Percentiles rank a stretch among this genome's conserved stretches.
phyloP scores from a whole-genome alignment of 805 yeast genomes.

The Metschnikowia kunwiensis region DNA sequence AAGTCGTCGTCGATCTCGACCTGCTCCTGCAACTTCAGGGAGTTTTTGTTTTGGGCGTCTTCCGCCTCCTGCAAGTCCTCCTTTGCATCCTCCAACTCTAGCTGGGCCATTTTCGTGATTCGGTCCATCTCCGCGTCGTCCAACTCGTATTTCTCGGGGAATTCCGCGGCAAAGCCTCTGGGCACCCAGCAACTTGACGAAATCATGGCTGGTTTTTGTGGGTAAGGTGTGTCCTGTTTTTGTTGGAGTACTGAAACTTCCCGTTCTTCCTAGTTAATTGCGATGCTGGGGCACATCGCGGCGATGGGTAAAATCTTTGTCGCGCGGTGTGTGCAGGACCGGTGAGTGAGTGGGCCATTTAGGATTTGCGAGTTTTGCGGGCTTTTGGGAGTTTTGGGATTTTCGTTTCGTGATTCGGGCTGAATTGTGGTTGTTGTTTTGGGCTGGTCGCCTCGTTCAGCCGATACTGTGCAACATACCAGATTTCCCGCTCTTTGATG shows the following conservation, averaged over 20 bases:
- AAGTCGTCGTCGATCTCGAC: conserved; percentile 76
- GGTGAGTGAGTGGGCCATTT: too few relatives aligned
- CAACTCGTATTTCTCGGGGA: conserved; percentile 83
- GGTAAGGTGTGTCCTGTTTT: too few relatives aligned
- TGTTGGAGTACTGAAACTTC: too few relatives aligned
- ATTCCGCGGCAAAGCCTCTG: conserved; percentile 89
- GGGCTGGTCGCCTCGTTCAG: too few relatives aligned
- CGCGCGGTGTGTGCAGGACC: conserved; percentile 6
- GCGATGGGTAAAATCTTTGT: conserved; percentile 10
- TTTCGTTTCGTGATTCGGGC: too few relatives aligned
- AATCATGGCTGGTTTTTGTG: conserved; percentile 73
- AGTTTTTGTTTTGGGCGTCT: conserved; percentile 19
- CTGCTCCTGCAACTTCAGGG: conserved; percentile 45
- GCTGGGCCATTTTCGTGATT: conserved; percentile 78
- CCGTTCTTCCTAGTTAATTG: too few relatives aligned
- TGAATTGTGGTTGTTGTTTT: too few relatives aligned
- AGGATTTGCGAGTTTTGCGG: too few relatives aligned
- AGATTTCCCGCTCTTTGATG: too few relatives aligned
- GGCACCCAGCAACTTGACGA: conserved; percentile 96
- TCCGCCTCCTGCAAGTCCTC: conserved; percentile 55
- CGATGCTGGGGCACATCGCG: conserved; percentile 7
- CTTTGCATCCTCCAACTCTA: conserved; percentile 75
- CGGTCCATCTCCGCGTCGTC: conserved; percentile 92
- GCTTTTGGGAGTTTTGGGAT: too few relatives aligned
- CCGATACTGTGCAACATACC: too few relatives aligned